Percentiles rank a stretch among this genome's conserved stretches.
phyloP scores from a whole-genome alignment of 768 basidiomycete genomes.

The Pilatotrama ljubarskyi region DNA sequence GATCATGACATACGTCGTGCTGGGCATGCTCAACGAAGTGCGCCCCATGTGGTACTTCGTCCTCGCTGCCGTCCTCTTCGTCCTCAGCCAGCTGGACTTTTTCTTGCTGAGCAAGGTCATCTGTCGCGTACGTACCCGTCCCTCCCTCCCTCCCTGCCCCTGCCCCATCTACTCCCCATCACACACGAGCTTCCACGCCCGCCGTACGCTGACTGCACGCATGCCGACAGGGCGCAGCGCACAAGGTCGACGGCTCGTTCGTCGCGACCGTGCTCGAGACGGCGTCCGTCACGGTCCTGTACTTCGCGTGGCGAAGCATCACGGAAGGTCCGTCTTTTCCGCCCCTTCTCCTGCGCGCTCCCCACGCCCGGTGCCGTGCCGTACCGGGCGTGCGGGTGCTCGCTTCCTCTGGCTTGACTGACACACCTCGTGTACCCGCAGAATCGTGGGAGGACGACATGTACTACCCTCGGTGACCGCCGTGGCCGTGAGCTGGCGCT shows the following conservation, averaged over 20 bases:
- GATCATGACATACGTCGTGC: constrained; percentile 81
- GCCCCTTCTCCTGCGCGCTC: not conserved
- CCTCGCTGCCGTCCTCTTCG: constrained; percentile 72
- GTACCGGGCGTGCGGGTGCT: not conserved
- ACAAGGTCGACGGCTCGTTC: constrained; percentile 84
- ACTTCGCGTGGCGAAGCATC: constrained; percentile 82
- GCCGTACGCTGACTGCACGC: not conserved
- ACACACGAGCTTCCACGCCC: not conserved
- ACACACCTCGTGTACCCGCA: constrained; percentile 14
- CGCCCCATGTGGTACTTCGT: constrained; percentile 81
- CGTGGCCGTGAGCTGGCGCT: not conserved
- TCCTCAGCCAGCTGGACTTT: constrained; percentile 79
- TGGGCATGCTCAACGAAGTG: constrained; percentile 72
- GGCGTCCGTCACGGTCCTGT: constrained; percentile 64
- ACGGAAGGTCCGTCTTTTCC: constrained; percentile 70
- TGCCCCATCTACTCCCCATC: no score
- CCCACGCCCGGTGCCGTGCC: not conserved
- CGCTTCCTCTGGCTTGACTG: not conserved
- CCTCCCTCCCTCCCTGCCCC: not conserved
- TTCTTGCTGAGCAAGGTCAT: constrained; percentile 79
- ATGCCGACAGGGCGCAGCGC: constrained; percentile 50
- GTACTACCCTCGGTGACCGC: constrained; percentile 40
- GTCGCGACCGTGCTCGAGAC: constrained; percentile 85
- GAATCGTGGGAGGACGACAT: constrained; percentile 50
- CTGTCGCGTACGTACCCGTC: constrained; percentile 54